phyloP scores from a whole-genome alignment of 2,329 filamentous ascomycete genomes.

The Fusarium haematococcum region DNA sequence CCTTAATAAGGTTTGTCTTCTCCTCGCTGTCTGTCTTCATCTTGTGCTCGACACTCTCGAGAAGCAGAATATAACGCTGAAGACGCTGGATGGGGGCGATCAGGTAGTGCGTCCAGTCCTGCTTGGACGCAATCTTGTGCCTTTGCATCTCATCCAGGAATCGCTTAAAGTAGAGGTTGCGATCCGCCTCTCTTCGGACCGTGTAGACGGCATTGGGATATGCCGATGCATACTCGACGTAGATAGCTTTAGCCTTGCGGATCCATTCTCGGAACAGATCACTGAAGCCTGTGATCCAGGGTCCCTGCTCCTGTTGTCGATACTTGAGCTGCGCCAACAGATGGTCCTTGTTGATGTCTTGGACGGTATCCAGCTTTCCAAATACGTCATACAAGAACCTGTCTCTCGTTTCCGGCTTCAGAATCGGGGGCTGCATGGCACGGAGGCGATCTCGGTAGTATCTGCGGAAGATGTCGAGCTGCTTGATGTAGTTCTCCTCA shows the following conservation, averaged over 20 bases:
- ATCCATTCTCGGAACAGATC: constrained; percentile 99
- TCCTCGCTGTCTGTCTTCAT: constrained; percentile 89
- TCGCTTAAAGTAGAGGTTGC: constrained; percentile 86
- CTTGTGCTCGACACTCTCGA: constrained; percentile 85
- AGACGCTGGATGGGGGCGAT: constrained; percentile 93
- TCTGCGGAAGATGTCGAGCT: constrained; percentile 85
- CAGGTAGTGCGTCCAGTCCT: constrained; percentile 94
- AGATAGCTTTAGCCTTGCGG: constrained; percentile 87
- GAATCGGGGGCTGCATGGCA: constrained; percentile 80
- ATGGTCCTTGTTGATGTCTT: constrained; percentile 92
- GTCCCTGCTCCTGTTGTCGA: constrained; percentile 94
- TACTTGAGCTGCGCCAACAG: constrained; percentile 95
- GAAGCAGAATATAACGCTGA: constrained; percentile 87
- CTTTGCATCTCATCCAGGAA: constrained; percentile 86
- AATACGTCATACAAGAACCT: constrained; percentile 90
- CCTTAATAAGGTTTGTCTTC: constrained; percentile 83
- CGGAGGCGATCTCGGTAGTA: constrained; percentile 87
- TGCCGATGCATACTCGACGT: constrained; percentile 90
- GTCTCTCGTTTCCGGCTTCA: constrained; percentile 80
- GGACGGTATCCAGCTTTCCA: constrained; percentile 88
- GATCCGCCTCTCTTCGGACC: constrained; percentile 84
- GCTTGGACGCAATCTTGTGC: constrained; percentile 82
- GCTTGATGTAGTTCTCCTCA: constrained; percentile 90
- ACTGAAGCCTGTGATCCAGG: constrained; percentile 93
- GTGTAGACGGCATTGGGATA: constrained; percentile 88